A percentile compares a stretch with the other conserved stretches of the same genome.
Evolutionary conservation across 1,139 yeast genomes (phyloP).

Genomic region (Geotrichum aggregatum): DNA sequence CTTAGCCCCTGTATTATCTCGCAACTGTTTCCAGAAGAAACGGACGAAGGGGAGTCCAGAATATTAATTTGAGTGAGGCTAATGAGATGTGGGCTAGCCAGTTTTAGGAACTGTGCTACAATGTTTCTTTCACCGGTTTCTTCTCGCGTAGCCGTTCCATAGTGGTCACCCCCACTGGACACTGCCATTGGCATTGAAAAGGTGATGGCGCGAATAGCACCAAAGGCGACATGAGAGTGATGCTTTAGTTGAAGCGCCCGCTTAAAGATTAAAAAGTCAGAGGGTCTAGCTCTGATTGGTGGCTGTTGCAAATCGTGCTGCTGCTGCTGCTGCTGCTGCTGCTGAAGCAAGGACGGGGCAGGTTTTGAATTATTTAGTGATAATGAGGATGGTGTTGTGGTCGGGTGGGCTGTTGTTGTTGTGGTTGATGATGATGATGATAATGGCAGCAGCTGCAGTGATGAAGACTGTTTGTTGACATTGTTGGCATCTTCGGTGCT

Average conservation of each 20-base stretch:
- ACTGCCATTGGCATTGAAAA: not conserved
- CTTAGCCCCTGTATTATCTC: too few species aligned
- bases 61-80: conserved; percentile 4
- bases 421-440: too few species aligned
- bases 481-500: too few species aligned
- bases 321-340: not conserved
- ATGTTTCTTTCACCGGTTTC: too few species aligned
- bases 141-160: too few species aligned
- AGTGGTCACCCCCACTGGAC: too few species aligned
- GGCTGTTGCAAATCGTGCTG: not conserved
- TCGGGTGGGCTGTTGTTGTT: not conserved
- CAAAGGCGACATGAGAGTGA: not conserved
- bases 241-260: not conserved
- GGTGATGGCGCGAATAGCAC: not conserved
- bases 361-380: too few species aligned
- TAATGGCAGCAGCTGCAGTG: too few species aligned
- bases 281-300: not conserved
- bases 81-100: not conserved
- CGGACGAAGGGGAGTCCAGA: not conserved
- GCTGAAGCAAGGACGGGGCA: not conserved
- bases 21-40: not conserved
- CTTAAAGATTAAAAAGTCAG: not conserved
- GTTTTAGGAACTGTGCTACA: not conserved
- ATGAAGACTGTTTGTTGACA: too few species aligned
- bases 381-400: too few species aligned